These are phyloP conservation scores for Verticillium longisporum DNA, from an alignment of 2,329 filamentous ascomycete species.

Conservation along the genomic window DNA sequence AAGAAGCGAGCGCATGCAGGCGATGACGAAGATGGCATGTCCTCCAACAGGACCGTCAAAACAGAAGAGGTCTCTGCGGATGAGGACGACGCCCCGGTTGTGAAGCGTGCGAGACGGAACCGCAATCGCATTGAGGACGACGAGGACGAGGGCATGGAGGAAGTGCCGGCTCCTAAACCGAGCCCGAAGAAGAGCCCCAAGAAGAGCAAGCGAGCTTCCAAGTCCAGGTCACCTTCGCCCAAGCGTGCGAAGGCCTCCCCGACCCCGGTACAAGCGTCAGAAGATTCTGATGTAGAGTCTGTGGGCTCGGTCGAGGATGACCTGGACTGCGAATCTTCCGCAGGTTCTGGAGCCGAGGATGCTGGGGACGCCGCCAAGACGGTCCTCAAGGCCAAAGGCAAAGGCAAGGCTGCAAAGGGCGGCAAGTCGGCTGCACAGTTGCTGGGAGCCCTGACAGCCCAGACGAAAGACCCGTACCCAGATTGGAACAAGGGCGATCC, in stretches of 20 bases:
- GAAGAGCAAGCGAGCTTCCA: constrained; percentile 14
- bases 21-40: constrained; percentile 14
- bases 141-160: constrained; percentile 37
- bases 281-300: constrained; percentile 17
- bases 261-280: not conserved
- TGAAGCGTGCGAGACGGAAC: constrained; percentile 47
- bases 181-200: constrained; percentile 19
- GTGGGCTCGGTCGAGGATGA: constrained; percentile 24
- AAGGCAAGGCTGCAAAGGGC: constrained; percentile 65
- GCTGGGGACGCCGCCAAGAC: constrained; percentile 60
- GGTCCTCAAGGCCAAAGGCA: constrained; percentile 73
- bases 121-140: constrained; percentile 45
- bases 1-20: constrained; percentile 37
- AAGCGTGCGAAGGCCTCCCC: constrained; percentile 2
- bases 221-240: constrained; percentile 9
- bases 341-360: constrained; percentile 40
- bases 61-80: constrained; percentile 36
- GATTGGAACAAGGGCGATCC: constrained; percentile 88
- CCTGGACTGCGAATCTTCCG: constrained; percentile 35
- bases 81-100: constrained; percentile 52
- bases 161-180: constrained; percentile 16
- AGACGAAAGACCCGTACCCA: constrained; percentile 75
- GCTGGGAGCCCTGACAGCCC: constrained; percentile 24
- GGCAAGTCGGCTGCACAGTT: not conserved
- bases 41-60: constrained; percentile 21